phyloP scores from a whole-genome alignment of 768 basidiomycete species.

The Rhodosporidiobolus odoratus region DNA sequence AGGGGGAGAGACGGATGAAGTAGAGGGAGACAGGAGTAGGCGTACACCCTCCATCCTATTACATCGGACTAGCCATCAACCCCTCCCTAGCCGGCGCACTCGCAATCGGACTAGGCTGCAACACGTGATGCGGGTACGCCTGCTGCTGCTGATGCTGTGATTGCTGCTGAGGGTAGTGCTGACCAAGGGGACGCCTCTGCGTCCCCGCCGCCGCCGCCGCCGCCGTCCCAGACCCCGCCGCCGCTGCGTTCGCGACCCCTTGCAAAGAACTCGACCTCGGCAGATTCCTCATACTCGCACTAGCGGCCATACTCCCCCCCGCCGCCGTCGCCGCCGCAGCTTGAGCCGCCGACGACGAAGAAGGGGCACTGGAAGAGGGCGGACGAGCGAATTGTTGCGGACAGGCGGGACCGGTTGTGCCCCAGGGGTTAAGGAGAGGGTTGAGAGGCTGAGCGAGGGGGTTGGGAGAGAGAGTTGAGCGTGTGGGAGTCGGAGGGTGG shows the following conservation, averaged over 20 bases:
- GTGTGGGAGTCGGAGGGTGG: not conserved
- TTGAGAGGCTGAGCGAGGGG: not conserved
- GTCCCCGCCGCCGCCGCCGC: not conserved
- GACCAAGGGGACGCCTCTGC: not conserved
- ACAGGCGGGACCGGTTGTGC: constrained; percentile 9
- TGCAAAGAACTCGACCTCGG: not conserved
- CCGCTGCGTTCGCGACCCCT: not conserved
- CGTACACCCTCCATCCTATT: too few species aligned
- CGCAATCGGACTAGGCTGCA: not conserved
- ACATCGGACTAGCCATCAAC: constrained; percentile 34
- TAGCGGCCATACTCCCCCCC: not conserved
- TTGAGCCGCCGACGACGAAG: not conserved
- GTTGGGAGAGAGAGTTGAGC: not conserved
- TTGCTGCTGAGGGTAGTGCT: not conserved
- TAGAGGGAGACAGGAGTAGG: not conserved
- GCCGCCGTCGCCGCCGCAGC: not conserved
- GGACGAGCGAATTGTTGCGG: constrained; percentile 13
- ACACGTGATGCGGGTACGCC: not conserved
- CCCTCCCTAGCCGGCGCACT: not conserved
- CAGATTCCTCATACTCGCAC: not conserved
- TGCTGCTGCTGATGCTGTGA: constrained; percentile 1
- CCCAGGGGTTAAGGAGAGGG: constrained; percentile 25
- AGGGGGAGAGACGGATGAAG: not conserved
- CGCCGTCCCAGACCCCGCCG: not conserved
- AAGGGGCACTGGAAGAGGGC: not conserved